Conservation (phyloP, 2,329 filamentous ascomycete genomes). For the Fusarium redolens region DNA sequence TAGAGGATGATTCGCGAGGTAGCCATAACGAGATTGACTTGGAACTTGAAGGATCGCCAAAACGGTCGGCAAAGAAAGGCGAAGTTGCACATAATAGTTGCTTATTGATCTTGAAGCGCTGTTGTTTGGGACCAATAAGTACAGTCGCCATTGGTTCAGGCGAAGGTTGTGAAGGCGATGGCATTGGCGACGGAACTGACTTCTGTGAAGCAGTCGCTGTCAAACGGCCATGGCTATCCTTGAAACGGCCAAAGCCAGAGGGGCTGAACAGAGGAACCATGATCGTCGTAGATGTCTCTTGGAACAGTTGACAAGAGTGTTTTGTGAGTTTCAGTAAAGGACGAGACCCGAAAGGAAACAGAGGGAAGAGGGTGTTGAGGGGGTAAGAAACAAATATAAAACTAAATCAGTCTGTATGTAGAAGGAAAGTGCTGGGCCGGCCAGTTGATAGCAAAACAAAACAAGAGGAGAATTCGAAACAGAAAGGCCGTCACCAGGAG, state of each 20-base stretch:
- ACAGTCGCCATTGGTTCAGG: slow-evolving; percentile 49
- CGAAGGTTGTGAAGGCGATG: slow-evolving; percentile 35
- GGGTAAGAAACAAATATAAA: slow-evolving; percentile 31
- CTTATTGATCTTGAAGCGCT: slow-evolving; percentile 57
- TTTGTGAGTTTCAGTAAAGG: slow-evolving; percentile 21
- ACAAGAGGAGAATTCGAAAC: slow-evolving; percentile 40
- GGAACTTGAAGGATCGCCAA: slow-evolving; percentile 50
- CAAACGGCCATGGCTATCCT: slow-evolving; percentile 26
- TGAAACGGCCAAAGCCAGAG: slow-evolving; percentile 37
- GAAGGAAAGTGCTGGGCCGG: slow-evolving; percentile 38
- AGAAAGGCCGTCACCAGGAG: slow-evolving; percentile 35
- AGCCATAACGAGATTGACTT: slow-evolving; percentile 53
- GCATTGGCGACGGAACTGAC: slow-evolving; percentile 35
- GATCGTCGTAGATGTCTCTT: slow-evolving; percentile 10
- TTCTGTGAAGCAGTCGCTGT: slow-evolving; percentile 36
- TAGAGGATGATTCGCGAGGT: slow-evolving; percentile 60
- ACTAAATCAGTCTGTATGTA: slow-evolving; percentile 13
- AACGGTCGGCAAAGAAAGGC: slow-evolving; percentile 60
- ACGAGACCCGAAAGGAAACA: slow-evolving; percentile 33
- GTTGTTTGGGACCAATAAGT: slow-evolving; percentile 56
- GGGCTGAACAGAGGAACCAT: slow-evolving; percentile 44
- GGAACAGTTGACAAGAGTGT: slow-evolving; percentile 10
- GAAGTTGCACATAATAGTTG: slow-evolving; percentile 60
- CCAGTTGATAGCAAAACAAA: slow-evolving; percentile 38
- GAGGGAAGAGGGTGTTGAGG: slow-evolving; percentile 27